Evolutionary conservation across 768 basidiomycete genomes (phyloP).

Genomic region (Mrakia frigida): DNA sequence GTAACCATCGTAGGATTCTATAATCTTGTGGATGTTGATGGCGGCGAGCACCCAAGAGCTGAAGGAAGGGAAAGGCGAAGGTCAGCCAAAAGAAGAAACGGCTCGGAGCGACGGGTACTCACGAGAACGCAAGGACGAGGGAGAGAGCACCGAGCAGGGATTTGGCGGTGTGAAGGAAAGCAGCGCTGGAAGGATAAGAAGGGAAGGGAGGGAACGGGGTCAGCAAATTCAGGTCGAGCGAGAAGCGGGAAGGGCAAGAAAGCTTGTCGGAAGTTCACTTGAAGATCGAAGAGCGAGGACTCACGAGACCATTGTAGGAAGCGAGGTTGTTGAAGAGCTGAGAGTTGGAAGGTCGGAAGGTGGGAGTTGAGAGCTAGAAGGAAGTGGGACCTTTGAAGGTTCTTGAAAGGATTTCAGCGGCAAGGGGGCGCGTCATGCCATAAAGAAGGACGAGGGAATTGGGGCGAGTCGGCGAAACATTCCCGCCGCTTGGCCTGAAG

Average conservation of each 20-base stretch:
- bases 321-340: neutral
- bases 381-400: neutral
- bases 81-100: neutral
- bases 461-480: too few species aligned
- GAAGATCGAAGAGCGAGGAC: neutral
- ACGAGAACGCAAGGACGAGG: constrained; percentile 1
- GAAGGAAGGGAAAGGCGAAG: neutral
- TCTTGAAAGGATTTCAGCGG: neutral
- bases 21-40: constrained; percentile 2
- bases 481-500: too few species aligned
- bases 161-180: neutral
- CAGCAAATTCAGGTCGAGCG: neutral
- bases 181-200: neutral
- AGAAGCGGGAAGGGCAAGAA: neutral
- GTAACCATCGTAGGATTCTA: neutral
- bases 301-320: neutral
- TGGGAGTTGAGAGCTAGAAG: neutral
- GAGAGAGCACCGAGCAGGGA: neutral
- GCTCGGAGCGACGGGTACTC: neutral
- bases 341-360: neutral
- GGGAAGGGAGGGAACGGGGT: neutral
- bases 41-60: constrained; percentile 8
- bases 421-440: too few species aligned
- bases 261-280: neutral
- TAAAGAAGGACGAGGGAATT: too few species aligned